phyloP scores from a whole-genome alignment of 2,329 filamentous ascomycete species.

The Paecilomyces fulvus region DNA sequence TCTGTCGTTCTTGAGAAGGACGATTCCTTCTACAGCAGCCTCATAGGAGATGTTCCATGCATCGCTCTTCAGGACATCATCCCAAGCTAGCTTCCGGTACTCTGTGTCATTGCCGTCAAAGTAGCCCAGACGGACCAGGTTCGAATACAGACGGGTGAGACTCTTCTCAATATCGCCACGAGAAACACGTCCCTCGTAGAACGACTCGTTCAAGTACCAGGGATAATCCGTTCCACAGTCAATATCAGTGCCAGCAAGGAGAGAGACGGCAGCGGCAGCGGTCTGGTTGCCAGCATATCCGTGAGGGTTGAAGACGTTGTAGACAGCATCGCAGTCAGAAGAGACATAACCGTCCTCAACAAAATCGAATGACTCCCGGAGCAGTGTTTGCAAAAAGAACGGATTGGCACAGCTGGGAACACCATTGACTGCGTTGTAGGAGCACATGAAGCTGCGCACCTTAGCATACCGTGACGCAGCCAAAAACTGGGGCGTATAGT shows the following conservation, averaged over 20 bases:
- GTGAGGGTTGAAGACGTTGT: slow-evolving; percentile 51
- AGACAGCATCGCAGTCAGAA: slow-evolving; percentile 57
- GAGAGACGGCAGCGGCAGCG: slow-evolving; percentile 39
- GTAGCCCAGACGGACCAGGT: slow-evolving; percentile 44
- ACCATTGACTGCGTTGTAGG: slow-evolving; percentile 58
- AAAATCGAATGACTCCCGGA: slow-evolving; percentile 60
- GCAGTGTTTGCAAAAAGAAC: slow-evolving; percentile 54
- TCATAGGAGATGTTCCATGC: slow-evolving; percentile 49
- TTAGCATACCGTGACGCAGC: slow-evolving; percentile 52
- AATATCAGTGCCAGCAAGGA: slow-evolving; percentile 46
- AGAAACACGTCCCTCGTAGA: slow-evolving; percentile 37
- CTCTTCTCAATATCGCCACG: slow-evolving; percentile 40
- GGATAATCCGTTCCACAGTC: slow-evolving; percentile 45
- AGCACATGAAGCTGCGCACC: slow-evolving; percentile 54
- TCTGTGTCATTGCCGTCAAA: slow-evolving; percentile 39
- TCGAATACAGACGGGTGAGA: slow-evolving; percentile 42
- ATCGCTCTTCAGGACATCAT: slow-evolving; percentile 47
- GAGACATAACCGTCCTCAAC: slow-evolving; percentile 53
- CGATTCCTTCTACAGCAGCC: slow-evolving; percentile 41
- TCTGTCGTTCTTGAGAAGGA: slow-evolving; percentile 47
- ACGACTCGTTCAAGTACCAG: slow-evolving; percentile 37
- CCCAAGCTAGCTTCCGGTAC: slow-evolving; percentile 47
- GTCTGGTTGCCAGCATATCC: slow-evolving; percentile 38
- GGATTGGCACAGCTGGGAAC: slow-evolving; percentile 55
- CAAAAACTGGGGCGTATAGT: slow-evolving; percentile 59